A percentile compares a stretch with the other conserved stretches of the same genome.
Evolutionary conservation across 805 yeast species (phyloP).

Genomic region (Lachancea sp.): DNA sequence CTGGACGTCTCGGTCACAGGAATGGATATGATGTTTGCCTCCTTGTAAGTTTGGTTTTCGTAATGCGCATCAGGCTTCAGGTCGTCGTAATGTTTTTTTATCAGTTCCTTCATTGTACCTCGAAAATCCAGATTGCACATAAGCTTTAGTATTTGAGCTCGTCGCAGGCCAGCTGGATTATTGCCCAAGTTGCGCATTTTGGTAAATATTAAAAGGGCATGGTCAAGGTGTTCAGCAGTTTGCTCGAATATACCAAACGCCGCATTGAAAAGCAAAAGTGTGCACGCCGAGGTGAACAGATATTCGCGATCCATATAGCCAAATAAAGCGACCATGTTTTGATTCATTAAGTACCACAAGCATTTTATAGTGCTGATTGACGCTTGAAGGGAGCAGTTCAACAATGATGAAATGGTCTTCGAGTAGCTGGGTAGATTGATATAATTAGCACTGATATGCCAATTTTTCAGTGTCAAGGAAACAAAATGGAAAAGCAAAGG

Average conservation of each 20-base stretch:
- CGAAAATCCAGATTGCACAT: slow-evolving; percentile 62
- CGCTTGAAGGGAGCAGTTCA: slow-evolving; percentile 75
- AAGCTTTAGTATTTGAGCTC: slow-evolving; percentile 63
- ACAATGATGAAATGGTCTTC: slow-evolving; percentile 54
- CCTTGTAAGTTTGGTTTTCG: slow-evolving; percentile 15
- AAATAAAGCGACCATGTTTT: slow-evolving; percentile 76
- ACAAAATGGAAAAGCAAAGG: slow-evolving; percentile 75
- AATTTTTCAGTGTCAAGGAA: slow-evolving; percentile 52
- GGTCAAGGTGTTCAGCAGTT: slow-evolving; percentile 63
- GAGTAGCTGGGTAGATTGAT: slow-evolving; percentile 65
- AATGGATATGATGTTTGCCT: slow-evolving; percentile 16
- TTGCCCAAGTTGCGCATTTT: slow-evolving; percentile 73
- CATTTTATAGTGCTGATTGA: slow-evolving; percentile 69
- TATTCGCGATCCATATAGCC: slow-evolving; percentile 87
- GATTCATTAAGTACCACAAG: slow-evolving; percentile 67
- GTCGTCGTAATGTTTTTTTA: slow-evolving; percentile 50
- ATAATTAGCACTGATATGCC: slow-evolving; percentile 38
- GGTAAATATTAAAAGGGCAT: slow-evolving; percentile 61
- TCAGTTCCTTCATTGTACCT: slow-evolving; percentile 52
- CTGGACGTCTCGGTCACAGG: slow-evolving; percentile 12
- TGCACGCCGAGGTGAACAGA: slow-evolving; percentile 68
- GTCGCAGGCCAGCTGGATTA: slow-evolving; percentile 69
- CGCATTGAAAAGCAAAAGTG: slow-evolving; percentile 64
- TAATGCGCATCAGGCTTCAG: slow-evolving; percentile 18
- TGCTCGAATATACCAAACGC: slow-evolving; percentile 80